These are phyloP conservation scores for Chlorella ohadii DNA, from an alignment of 139 green algal genomes.

Conservation along the genomic window DNA sequence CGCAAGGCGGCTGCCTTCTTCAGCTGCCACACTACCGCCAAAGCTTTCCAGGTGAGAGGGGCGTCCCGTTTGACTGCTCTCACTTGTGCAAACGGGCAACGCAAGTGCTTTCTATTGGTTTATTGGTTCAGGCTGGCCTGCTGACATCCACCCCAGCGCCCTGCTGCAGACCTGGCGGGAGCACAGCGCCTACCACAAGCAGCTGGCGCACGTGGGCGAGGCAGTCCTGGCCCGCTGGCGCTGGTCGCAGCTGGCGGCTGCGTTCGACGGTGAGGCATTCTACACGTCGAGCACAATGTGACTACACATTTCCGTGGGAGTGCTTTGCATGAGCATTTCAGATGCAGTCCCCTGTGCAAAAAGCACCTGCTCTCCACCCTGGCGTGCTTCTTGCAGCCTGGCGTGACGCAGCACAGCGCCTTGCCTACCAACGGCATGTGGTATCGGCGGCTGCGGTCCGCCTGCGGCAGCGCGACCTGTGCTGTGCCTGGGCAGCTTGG, in stretches of 20 bases:
- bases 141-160: no score
- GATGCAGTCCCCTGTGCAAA: no score
- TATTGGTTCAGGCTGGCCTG: no score
- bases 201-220: background rate
- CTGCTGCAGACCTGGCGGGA: background rate
- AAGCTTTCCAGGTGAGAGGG: background rate
- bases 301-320: no score
- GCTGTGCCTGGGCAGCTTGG: background rate
- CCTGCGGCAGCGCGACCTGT: background rate
- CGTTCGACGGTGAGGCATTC: background rate
- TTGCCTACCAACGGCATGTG: background rate
- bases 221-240: background rate
- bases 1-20: conserved; percentile 12
- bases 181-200: background rate
- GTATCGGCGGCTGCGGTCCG: background rate
- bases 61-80: no score
- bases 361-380: no score
- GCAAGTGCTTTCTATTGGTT: no score
- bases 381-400: conserved; percentile 23
- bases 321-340: background rate
- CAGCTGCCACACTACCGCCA: background rate
- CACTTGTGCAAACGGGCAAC: no score
- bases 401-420: background rate
- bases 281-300: no score
- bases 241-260: background rate